Base-by-base conservation (phyloP, 1,139 yeast genomes). In the Blastobotrys aristatus region DNA sequence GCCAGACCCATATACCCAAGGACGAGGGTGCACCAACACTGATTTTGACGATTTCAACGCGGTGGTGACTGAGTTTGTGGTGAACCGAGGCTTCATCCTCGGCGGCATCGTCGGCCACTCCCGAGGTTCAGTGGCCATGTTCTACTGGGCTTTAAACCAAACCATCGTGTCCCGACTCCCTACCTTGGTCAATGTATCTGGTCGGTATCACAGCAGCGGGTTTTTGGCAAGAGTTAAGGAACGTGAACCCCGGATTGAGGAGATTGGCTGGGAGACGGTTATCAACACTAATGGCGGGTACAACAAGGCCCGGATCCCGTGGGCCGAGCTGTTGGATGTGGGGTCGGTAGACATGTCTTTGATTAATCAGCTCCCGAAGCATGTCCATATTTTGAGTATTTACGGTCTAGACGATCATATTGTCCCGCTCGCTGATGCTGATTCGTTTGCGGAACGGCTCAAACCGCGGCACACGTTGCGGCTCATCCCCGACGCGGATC, bases 91-190 rank as follows among this genome's bases (percentile, higher is more conserved):
- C 43, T 80, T 71, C 55, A 61, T 80, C 26, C 66, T 87, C 11
- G 77, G 57, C 44, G 61, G 65, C 2, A 63, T 87, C 4, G 78
- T 86, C 31, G 82, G 80, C 2, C 97, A 90, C 62, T 86, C 96
- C 0, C 70, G 97, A 51, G 97, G 95, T 3, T 72, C 79, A 0
- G 76, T 84, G 21, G 84, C 92, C n/a, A 78, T 82, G 80, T 80
- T 86, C 57, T 68, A 76, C 49, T 89, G 94, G 88, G 82, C 83
- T 1, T 50, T 74, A 38, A 51, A 60, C 14, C 56, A 64, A 21
- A 51, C 60, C 60, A 34, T 13, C 18, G 18, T 26, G n/a, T 21
- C 16, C 6, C 18, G 26, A 13, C 13, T 30, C 8, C 79, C 85
- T 1, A 92, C 94, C 1, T 63, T 86, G 52, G 72, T 88, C 58